phyloP scores from a whole-genome alignment of 2,329 filamentous ascomycete species.

The Claviceps maximensis region DNA sequence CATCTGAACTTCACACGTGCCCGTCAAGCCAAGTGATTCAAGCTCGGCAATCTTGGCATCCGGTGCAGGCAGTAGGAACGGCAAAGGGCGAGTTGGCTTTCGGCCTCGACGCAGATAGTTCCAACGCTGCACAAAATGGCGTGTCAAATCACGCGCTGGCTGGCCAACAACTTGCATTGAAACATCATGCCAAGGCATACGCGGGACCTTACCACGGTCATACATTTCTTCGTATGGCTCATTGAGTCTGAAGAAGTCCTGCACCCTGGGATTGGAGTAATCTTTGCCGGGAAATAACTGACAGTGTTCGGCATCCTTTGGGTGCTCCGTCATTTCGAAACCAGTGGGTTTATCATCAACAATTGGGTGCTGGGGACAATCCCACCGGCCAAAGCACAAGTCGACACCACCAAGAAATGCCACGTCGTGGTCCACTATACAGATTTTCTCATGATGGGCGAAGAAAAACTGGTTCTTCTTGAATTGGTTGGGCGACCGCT shows the following conservation, averaged over 20 bases:
- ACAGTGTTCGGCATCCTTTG: conserved; percentile 84
- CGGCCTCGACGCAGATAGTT: conserved; percentile 90
- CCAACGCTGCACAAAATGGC: conserved; percentile 96
- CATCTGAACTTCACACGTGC: conserved; percentile 94
- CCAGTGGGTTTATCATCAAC: conserved; percentile 91
- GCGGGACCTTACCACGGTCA: conserved; percentile 70
- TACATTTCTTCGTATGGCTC: conserved; percentile 99
- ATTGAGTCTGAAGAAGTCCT: conserved; percentile 86
- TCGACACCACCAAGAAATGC: conserved; percentile 94
- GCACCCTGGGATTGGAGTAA: conserved; percentile 90
- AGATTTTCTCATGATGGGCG: conserved; percentile 97
- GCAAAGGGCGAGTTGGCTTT: conserved; percentile 84
- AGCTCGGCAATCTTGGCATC: conserved; percentile 81
- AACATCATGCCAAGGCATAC: conserved; percentile 99
- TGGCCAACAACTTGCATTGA: conserved; percentile 96
- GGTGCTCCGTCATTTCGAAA: conserved; percentile 63
- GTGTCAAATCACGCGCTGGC: conserved; percentile 81
- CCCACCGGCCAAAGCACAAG: conserved; percentile 94
- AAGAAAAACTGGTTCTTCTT: conserved; percentile 99
- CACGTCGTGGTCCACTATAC: conserved; percentile 87
- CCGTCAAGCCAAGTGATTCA: conserved; percentile 74
- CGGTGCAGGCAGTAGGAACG: conserved; percentile 83
- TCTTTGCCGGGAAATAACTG: conserved; percentile 97
- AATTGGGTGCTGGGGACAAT: conserved; percentile 83
- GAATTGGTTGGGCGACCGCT: conserved; percentile 92